Percentiles rank a stretch among this genome's conserved stretches.
phyloP scores from a whole-genome alignment of 139 green algal genomes.

The Chlorella sp. region DNA sequence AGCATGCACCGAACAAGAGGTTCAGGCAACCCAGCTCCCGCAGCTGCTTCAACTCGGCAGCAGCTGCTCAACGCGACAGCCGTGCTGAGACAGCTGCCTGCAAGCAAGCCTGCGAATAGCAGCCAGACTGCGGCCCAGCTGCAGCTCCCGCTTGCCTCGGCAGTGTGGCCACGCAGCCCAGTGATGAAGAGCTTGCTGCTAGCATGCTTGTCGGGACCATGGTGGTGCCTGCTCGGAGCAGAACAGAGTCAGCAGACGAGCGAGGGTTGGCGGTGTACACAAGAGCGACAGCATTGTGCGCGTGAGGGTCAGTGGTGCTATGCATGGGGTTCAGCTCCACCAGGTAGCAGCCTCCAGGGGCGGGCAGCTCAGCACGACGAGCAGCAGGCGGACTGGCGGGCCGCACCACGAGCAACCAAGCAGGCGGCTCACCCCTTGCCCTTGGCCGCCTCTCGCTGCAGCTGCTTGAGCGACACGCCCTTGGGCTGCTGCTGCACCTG shows the following conservation, averaged over 20 bases:
- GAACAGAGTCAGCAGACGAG: neutral
- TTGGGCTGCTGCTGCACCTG: neutral
- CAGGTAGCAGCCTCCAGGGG: too few species aligned
- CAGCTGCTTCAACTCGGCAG: neutral
- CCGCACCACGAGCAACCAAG: too few species aligned
- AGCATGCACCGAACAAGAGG: neutral
- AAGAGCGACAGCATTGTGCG: too few species aligned
- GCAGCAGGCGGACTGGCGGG: too few species aligned
- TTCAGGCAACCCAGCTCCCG: neutral
- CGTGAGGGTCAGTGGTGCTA: too few species aligned
- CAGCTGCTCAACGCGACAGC: neutral
- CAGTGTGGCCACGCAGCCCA: conserved; percentile 29
- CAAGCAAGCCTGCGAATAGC: too few species aligned
- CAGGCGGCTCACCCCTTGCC: conserved; percentile 25
- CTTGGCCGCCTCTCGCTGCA: conserved; percentile 22
- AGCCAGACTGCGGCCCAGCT: too few species aligned
- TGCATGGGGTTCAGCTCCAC: too few species aligned
- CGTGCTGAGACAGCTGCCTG: too few species aligned
- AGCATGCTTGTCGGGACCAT: conserved; percentile 6
- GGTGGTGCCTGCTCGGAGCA: neutral
- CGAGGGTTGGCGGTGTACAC: neutral
- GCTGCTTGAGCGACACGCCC: conserved; percentile 22
- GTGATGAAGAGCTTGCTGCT: conserved; percentile 38
- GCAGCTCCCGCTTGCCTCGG: neutral
- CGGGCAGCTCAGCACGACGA: too few species aligned